A percentile compares a stretch with the other conserved stretches of the same genome.
Conservation (phyloP, 2,329 filamentous ascomycete genomes). For the Beauveria australis region DNA sequence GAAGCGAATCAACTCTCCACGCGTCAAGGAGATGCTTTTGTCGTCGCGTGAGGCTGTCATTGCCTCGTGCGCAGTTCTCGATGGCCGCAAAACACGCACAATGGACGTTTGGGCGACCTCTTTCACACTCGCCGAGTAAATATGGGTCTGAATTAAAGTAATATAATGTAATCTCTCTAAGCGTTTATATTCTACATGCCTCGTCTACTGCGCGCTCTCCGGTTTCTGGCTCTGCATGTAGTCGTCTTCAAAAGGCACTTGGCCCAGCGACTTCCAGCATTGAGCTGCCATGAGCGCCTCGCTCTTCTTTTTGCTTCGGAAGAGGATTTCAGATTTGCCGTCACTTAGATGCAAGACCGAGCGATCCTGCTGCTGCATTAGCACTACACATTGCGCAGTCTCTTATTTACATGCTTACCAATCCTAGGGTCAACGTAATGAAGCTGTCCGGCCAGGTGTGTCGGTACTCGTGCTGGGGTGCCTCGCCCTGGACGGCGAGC, state of each 20-base stretch:
- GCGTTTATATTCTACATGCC: background rate
- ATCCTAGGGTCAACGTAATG: conserved; percentile 46
- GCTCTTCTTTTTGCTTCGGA: conserved; percentile 32
- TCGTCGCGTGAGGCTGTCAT: conserved; percentile 26
- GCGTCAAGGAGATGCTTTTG: conserved; percentile 20
- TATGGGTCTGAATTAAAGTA: background rate
- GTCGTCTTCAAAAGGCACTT: conserved; percentile 35
- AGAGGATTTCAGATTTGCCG: conserved; percentile 34
- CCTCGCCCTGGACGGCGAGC: conserved; percentile 32
- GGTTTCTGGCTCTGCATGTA: background rate
- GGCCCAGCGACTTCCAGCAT: conserved; percentile 35
- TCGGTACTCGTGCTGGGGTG: conserved; percentile 30
- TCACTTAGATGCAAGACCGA: conserved; percentile 36
- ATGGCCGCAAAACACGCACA: conserved; percentile 24
- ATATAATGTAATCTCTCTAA: background rate
- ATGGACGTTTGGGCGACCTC: conserved; percentile 35
- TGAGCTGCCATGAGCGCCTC: conserved; percentile 34
- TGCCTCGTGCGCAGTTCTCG: conserved; percentile 20
- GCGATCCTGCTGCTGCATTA: conserved; percentile 28
- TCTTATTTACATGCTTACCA: conserved; percentile 29
- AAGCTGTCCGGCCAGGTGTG: conserved; percentile 38
- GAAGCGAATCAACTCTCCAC: conserved; percentile 18
- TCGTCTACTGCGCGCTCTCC: background rate
- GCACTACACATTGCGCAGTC: background rate
- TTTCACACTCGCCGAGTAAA: background rate